Conservation (phyloP, 805 yeast genomes). For the Brettanomyces naardenensis region DNA sequence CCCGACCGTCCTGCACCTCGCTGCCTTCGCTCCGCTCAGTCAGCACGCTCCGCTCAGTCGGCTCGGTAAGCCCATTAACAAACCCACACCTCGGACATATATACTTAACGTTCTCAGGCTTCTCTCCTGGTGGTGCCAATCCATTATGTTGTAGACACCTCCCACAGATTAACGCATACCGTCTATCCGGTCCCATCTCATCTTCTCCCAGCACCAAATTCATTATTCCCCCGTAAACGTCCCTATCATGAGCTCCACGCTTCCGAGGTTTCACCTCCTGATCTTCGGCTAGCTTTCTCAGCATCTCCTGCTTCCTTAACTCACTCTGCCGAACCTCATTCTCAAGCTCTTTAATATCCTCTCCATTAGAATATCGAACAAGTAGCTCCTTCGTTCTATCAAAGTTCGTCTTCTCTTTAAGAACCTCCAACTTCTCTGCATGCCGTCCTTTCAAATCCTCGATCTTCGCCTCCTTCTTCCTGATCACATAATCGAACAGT, state of each 20-base stretch:
- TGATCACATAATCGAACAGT: slow-evolving; percentile 15
- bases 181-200: slow-evolving; percentile 47
- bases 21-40: too few relatives aligned
- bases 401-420: slow-evolving; percentile 54
- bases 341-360: slow-evolving; percentile 33
- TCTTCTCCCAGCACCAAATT: slow-evolving; percentile 49
- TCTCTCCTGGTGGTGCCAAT: slow-evolving; percentile 63
- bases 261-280: slow-evolving; percentile 28
- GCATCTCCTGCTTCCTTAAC: slow-evolving; percentile 30
- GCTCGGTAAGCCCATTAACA: slow-evolving; percentile 29
- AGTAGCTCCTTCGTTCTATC: slow-evolving; percentile 69
- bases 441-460: slow-evolving; percentile 25
- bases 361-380: slow-evolving; percentile 50
- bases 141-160: slow-evolving; percentile 72
- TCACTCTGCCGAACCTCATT: slow-evolving; percentile 35
- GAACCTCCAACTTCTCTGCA: slow-evolving; percentile 27
- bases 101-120: slow-evolving; percentile 44
- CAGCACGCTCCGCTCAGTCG: too few relatives aligned
- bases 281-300: slow-evolving; percentile 27
- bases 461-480: slow-evolving; percentile 15
- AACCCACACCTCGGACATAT: slow-evolving; percentile 60
- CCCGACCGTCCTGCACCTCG: too few relatives aligned
- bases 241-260: slow-evolving; percentile 21
- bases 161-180: slow-evolving; percentile 67
- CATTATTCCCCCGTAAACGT: slow-evolving; percentile 29